Base-by-base conservation (phyloP, 306 rosid genomes). In the Begonia fuchsioides region DNA sequence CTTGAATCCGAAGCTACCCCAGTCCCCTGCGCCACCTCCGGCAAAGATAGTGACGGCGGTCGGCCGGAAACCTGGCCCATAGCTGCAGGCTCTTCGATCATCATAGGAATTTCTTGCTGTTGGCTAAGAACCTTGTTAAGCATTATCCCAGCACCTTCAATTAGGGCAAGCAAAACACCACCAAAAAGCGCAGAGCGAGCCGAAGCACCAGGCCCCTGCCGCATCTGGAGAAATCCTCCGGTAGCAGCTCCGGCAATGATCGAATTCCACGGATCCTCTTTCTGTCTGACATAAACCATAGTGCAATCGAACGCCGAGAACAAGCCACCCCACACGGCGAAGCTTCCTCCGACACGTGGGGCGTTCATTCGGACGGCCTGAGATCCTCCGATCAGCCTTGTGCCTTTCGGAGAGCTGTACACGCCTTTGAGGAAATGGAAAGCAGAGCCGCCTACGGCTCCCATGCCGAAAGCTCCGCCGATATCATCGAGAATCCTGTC, bases 401-500 rank as follows among this genome's bases (percentile, higher is more conserved):
- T 17, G 3, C 96, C 96, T 8, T 17, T 49, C 3, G 94, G 88
- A 0, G 96, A 81, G 71, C 78, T 80, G 77, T 78, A 78, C 48
- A 80, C 44, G 0, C 93, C 97, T 35, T 74, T 88, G 57, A 84
- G 51, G 55, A 88, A 81, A 74, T 88, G 93, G 58, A 66, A 88
- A 50, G 86, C 93, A 11, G 95, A 76, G 3, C 97, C 95, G 0
- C 97, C 97, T 0, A 84, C 80, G 1, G 90, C 93, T 1, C 97
- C 97, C 97, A 84, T 88, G 17, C 84, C 97, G 50, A 88, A 88
- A 0, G 97, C 95, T 47, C 97, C 95, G 54, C 97, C 95, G 6
- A 75, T 26, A 61, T 84, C 95, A 58, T 84, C 93, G 9, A 88
- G 72, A 49, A 88, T 88, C 3, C 93, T 85, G 44, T 88, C 93